Evolutionary conservation across 768 basidiomycete species (phyloP).

Genomic region (Serendipita vermifera): DNA sequence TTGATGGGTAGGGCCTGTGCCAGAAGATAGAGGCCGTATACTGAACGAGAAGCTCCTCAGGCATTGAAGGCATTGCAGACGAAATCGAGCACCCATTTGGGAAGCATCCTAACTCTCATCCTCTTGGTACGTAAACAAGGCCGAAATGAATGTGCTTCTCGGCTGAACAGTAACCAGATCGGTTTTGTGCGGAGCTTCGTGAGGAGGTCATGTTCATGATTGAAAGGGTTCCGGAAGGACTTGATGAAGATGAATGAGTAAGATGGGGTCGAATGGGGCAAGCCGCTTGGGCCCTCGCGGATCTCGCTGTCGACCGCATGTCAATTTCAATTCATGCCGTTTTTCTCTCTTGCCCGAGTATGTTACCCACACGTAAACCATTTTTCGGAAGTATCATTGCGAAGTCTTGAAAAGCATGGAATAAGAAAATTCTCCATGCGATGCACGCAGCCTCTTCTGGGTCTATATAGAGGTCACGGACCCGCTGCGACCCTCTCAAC

Average conservation of each 20-base stretch:
- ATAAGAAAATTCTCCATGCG: not conserved
- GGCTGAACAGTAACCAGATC: too few species aligned
- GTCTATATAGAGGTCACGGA: not conserved
- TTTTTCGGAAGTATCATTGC: too few species aligned
- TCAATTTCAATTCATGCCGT: conserved; percentile 8
- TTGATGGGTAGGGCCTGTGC: too few species aligned
- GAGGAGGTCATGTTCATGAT: conserved; percentile 7
- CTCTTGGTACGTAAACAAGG: not conserved
- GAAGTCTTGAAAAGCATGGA: not conserved
- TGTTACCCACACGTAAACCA: not conserved
- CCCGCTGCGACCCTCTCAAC: not conserved
- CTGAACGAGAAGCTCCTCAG: too few species aligned
- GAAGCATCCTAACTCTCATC: not conserved
- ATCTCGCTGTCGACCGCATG: not conserved
- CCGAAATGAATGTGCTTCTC: too few species aligned
- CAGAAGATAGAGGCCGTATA: too few species aligned
- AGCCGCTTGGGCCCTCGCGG: not conserved
- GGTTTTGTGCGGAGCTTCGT: not conserved
- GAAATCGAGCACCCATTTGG: conserved; percentile 95
- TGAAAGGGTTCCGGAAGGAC: conserved; percentile 6
- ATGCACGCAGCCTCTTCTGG: not conserved
- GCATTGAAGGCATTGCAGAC: conserved; percentile 90
- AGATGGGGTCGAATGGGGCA: too few species aligned
- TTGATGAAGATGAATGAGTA: too few species aligned
- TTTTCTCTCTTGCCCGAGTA: not conserved